Conservation (phyloP, 768 basidiomycete genomes). For the Hygrocybe punicea region DNA sequence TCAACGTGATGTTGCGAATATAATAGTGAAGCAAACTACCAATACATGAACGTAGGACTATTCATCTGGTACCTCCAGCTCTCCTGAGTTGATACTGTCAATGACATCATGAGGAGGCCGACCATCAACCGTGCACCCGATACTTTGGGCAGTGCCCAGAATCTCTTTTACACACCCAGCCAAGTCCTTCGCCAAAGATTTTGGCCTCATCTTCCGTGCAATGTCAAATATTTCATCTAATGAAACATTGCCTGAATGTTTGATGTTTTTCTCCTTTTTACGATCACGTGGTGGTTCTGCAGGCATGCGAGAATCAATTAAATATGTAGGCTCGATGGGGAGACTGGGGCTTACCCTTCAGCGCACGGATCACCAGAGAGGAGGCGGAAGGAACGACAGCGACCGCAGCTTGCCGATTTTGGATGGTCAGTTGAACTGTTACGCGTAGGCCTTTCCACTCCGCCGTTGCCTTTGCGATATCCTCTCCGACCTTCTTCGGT, state of each 20-base stretch:
- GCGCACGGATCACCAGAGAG: constrained; percentile 94
- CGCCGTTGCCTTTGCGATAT: constrained; percentile 97
- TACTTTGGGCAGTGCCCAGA: constrained; percentile 92
- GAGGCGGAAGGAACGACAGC: constrained; percentile 96
- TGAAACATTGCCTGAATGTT: constrained; percentile 91
- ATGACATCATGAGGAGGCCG: constrained; percentile 90
- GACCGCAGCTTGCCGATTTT: constrained; percentile 98
- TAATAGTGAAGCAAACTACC: no score
- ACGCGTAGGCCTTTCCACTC: constrained; percentile 99
- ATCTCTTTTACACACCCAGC: constrained; percentile 95
- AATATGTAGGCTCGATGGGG: constrained; percentile 1
- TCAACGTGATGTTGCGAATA: no score
- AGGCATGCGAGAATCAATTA: neutral
- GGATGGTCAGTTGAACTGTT: constrained; percentile 97
- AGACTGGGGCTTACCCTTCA: constrained; percentile 74
- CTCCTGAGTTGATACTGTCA: constrained; percentile 79
- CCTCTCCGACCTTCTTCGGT: constrained; percentile 99
- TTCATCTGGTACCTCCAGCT: constrained; percentile 84
- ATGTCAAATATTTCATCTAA: constrained; percentile 93
- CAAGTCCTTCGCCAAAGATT: constrained; percentile 90
- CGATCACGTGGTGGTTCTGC: constrained; percentile 97
- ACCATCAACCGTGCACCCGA: constrained; percentile 96
- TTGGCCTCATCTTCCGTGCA: constrained; percentile 92
- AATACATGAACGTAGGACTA: constrained; percentile 42
- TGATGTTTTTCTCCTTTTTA: constrained; percentile 99